Evolutionary conservation across 768 basidiomycete species (phyloP).

Genomic region (Clathrus columnatus): DNA sequence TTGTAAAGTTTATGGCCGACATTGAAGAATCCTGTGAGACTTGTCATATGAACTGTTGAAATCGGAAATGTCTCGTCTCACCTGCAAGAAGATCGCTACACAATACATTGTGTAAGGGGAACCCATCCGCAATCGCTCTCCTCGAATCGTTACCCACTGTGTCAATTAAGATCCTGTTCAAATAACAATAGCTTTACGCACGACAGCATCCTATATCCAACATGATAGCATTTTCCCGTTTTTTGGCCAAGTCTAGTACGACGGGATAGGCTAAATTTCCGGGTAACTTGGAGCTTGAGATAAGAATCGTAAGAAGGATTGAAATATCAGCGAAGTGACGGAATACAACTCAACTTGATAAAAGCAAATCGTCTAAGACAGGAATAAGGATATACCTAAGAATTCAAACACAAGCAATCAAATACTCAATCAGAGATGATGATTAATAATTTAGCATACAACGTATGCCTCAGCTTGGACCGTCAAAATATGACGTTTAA

Average conservation of each 20-base stretch:
- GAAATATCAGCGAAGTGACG: neutral
- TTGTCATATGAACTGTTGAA: neutral
- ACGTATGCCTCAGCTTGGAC: slow-evolving; percentile 28
- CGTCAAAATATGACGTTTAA: slow-evolving; percentile 25
- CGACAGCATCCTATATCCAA: slow-evolving; percentile 41
- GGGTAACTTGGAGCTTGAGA: slow-evolving; percentile 13
- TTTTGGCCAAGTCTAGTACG: slow-evolving; percentile 28
- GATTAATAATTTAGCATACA: too few species aligned
- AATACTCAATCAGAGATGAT: neutral
- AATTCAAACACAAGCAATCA: neutral
- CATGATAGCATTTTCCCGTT: slow-evolving; percentile 29
- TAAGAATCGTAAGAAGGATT: neutral
- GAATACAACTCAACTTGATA: slow-evolving; percentile 12
- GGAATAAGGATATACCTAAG: neutral
- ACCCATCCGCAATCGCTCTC: slow-evolving; percentile 10
- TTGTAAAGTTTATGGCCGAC: slow-evolving; percentile 52
- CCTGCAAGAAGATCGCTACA: slow-evolving; percentile 10
- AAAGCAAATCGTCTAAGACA: slow-evolving; percentile 20
- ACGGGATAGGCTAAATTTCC: slow-evolving; percentile 14
- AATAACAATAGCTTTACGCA: slow-evolving; percentile 17
- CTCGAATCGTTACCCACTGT: slow-evolving; percentile 9
- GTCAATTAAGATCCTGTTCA: slow-evolving; percentile 20
- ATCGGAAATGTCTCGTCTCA: neutral
- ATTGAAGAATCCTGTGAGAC: slow-evolving; percentile 8
- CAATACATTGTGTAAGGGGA: slow-evolving; percentile 10